Conservation (phyloP, 805 yeast genomes). For the Ogataea ramenticola region DNA sequence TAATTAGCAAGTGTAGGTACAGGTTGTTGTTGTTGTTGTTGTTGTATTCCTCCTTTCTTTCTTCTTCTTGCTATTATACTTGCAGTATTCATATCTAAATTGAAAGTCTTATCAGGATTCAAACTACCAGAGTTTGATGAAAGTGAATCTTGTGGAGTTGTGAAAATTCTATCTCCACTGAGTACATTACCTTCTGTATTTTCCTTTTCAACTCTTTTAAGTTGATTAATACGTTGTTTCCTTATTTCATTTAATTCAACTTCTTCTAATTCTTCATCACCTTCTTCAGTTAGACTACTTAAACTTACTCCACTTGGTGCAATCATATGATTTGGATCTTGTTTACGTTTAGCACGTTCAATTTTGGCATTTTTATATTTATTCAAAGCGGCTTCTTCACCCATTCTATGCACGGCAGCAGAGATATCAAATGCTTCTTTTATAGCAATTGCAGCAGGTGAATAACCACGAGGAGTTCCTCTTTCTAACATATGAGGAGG, state of each 20-base stretch:
- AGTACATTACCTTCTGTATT: conserved; percentile 10
- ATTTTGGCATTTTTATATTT: conserved; percentile 3
- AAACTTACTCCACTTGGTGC: conserved; percentile 1
- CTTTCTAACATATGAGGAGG: background rate
- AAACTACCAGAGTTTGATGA: background rate
- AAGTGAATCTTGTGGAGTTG: background rate
- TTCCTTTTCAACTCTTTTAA: conserved; percentile 8
- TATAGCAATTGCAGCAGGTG: conserved; percentile 54
- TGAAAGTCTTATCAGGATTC: conserved; percentile 24
- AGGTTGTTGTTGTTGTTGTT: too few relatives aligned
- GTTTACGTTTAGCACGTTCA: background rate
- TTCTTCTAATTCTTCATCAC: conserved; percentile 6
- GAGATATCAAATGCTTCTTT: conserved; percentile 56
- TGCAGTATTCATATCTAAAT: conserved; percentile 44
- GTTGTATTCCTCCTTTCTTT: conserved; percentile 14
- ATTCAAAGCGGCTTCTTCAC: conserved; percentile 36
- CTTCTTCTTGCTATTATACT: conserved; percentile 42
- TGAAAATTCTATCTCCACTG: conserved; percentile 4
- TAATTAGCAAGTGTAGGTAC: background rate
- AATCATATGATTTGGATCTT: background rate
- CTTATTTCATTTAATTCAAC: conserved; percentile 8
- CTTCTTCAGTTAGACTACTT: conserved; percentile 13
- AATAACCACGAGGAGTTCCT: conserved; percentile 19
- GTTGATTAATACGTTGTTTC: conserved; percentile 4
- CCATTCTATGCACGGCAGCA: conserved; percentile 53